Percentiles rank a stretch among this genome's conserved stretches.
phyloP scores from a whole-genome alignment of 192 early-diverging fungal species.

The Chytriomyces confervae region DNA sequence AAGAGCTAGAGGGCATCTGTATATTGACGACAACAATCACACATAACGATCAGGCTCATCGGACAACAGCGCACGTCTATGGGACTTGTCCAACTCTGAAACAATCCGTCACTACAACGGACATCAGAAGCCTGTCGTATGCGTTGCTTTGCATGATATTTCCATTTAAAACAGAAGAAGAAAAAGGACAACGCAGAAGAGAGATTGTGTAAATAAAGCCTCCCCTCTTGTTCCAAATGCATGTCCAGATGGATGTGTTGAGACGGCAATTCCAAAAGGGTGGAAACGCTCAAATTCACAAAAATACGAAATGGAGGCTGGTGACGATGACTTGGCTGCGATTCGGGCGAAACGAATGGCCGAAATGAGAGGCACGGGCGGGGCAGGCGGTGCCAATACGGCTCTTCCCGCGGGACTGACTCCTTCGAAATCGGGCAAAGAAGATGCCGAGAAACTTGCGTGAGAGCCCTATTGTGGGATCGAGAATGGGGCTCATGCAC shows the following conservation, averaged over 20 bases:
- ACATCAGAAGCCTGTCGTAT: conserved; percentile 89
- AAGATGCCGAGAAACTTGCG: conserved; percentile 77
- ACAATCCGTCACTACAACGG: conserved; percentile 88
- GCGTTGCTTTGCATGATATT: conserved; percentile 84
- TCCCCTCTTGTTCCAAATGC: not conserved
- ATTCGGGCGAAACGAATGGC: conserved; percentile 75
- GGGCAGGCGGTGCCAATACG: not conserved
- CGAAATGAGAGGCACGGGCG: conserved; percentile 59
- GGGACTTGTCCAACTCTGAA: conserved; percentile 79
- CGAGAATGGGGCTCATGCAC: not conserved
- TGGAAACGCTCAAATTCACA: not conserved
- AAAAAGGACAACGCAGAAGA: not conserved
- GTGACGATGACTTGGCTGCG: conserved; percentile 79
- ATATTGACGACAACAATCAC: conserved; percentile 3
- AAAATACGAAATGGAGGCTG: conserved; percentile 48
- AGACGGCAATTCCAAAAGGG: not conserved
- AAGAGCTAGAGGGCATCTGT: not conserved
- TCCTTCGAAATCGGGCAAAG: conserved; percentile 54
- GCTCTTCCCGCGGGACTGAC: conserved; percentile 51
- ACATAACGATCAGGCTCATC: conserved; percentile 67
- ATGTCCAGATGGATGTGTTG: no score
- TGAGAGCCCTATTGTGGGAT: conserved; percentile 29
- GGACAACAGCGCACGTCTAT: conserved; percentile 80
- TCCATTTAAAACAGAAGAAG: conserved; percentile 36
- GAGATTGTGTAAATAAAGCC: not conserved